A percentile compares a stretch with the other conserved stretches of the same genome.
Conservation (phyloP, 768 basidiomycete genomes). For the Podaxis carcinomalis region DNA sequence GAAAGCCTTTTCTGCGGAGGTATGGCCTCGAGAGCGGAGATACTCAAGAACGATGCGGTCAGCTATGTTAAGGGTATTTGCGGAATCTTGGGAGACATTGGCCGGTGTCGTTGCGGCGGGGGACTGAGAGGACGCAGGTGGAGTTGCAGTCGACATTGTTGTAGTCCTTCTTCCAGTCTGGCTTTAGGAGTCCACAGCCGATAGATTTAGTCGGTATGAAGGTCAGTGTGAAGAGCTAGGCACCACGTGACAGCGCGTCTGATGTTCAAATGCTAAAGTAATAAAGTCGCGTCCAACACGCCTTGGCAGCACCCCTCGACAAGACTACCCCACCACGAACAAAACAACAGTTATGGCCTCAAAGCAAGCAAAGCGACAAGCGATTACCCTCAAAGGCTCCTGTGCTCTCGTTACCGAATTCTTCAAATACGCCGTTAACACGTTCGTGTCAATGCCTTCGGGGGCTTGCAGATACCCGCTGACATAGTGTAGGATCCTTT, state of each 20-base stretch:
- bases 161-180: not conserved
- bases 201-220: not conserved
- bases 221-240: not conserved
- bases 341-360: slow-evolving; percentile 28
- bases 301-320: slow-evolving; percentile 4
- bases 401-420: slow-evolving; percentile 94
- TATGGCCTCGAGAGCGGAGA: slow-evolving; percentile 43
- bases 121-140: slow-evolving; percentile 48
- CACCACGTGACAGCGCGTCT: slow-evolving; percentile 30
- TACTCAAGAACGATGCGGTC: slow-evolving; percentile 46
- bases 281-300: slow-evolving; percentile 5
- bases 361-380: slow-evolving; percentile 58
- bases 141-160: slow-evolving; percentile 44
- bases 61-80: slow-evolving; percentile 30
- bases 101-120: slow-evolving; percentile 45
- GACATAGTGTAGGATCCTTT: slow-evolving; percentile 66
- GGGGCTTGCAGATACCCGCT: slow-evolving; percentile 11
- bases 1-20: slow-evolving; percentile 44
- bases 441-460: slow-evolving; percentile 45
- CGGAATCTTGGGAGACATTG: slow-evolving; percentile 30
- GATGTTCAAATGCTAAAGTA: slow-evolving; percentile 15
- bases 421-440: slow-evolving; percentile 99
- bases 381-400: slow-evolving; percentile 94
- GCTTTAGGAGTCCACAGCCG: not conserved
- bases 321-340: slow-evolving; percentile 10